A percentile compares a stretch with the other conserved stretches of the same genome.
Evolutionary conservation across 306 rosid species (phyloP).

Genomic region (Ormosia emarginata): DNA sequence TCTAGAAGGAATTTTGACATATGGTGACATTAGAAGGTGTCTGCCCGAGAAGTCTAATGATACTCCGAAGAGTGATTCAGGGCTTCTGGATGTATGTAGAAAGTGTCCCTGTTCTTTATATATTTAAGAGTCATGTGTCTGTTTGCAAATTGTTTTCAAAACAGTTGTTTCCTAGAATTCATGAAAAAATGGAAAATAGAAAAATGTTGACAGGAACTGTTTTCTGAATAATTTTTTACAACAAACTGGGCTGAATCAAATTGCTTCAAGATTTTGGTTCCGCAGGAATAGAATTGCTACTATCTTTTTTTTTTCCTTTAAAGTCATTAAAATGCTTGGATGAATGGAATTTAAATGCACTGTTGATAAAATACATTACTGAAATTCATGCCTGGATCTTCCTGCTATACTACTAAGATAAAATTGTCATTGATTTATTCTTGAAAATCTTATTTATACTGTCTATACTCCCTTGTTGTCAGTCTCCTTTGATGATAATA

Average conservation of each 20-base stretch:
- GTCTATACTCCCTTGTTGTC: not conserved
- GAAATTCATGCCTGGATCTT: conserved; percentile 9
- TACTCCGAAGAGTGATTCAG: conserved; percentile 39
- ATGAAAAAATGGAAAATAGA: not conserved
- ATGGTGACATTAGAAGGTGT: conserved; percentile 76
- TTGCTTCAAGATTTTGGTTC: not conserved
- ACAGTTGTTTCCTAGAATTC: not conserved
- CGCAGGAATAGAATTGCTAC: not conserved
- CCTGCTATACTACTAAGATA: not conserved
- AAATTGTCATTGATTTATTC: not conserved
- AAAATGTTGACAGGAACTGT: not conserved
- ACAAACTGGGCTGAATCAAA: not conserved
- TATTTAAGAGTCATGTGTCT: conserved; percentile 1
- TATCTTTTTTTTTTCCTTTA: not conserved
- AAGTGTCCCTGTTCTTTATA: not conserved
- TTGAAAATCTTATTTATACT: not conserved
- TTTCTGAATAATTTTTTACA: not conserved
- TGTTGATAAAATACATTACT: not conserved
- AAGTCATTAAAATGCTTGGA: not conserved
- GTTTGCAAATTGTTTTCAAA: conserved; percentile 3
- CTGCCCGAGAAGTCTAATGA: conserved; percentile 56
- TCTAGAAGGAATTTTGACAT: conserved; percentile 87
- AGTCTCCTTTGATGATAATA: conserved; percentile 8
- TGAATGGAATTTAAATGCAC: conserved; percentile 4
- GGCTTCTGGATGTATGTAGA: conserved; percentile 58